Evolutionary conservation across 768 basidiomycete species (phyloP), one percentile per base, ranked within the genome.

Genomic region (Trametes gibbosa): DNA sequence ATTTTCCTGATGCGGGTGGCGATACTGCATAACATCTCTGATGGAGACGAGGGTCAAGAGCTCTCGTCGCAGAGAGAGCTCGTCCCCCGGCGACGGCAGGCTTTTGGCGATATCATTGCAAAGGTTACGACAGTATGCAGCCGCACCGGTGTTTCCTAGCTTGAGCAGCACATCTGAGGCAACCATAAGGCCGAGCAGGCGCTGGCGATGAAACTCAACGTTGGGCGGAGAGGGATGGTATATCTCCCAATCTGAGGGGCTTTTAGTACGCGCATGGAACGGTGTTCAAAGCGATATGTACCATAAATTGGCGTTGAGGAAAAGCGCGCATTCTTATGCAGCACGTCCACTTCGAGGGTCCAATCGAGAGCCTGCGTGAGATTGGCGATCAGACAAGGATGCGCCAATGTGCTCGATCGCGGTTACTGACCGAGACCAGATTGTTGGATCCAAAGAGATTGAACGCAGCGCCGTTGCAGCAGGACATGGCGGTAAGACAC

Each of bases 81-180:
- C 29, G 45, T 54, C 61, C 9, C 25, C 27, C 5, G 10, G 4
- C 40, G 56, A 45, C 8, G 57, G 40, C 19, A 53, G 48, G n/a
- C 17, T 46, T 19, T 49, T 24, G 32, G 60, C 27, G 29, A 55
- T 19, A 17, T 49, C 48, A 27, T 46, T 43, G 1, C 52, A 50
- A 12, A 52, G n/a, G 59, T 68, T 69, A n/a, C 69, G 62, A 17
- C 72, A 69, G 35, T 73, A 66, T 6, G 66, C 60, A 1, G 71
- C 74, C 2, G 70, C 63, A 0, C 67, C 73, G 1, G 76, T 73
- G 53, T 77, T 78, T 0, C 73, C 73, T 0, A 78, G 70, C 0
- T 58, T 54, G 3, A 67, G 43, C 58, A 73, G 72, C 14, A 74
- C 50, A 3, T 72, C 69, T 2, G 69, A 68, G 6, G 64, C 61